Evolutionary conservation across 805 yeast species (phyloP).

Genomic region (Schizosaccharomyces pombe): DNA sequence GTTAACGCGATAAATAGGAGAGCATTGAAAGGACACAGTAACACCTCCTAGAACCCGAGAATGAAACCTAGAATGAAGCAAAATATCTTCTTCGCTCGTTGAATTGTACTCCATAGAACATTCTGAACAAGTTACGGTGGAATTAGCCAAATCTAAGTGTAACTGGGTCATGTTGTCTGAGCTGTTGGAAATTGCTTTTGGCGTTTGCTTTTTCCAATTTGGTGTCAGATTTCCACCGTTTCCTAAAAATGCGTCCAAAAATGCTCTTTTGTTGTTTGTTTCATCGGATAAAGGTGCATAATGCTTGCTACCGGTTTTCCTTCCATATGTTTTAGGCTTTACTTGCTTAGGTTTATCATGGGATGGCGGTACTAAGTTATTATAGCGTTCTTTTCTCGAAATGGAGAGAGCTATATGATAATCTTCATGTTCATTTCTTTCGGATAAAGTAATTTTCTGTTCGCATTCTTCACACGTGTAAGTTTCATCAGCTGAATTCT

Average conservation of each 20-base stretch:
- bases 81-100: background rate
- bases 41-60: background rate
- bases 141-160: background rate
- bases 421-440: constrained; percentile 17
- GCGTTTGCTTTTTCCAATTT: too few species aligned
- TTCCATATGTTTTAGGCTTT: background rate
- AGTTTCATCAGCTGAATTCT: background rate
- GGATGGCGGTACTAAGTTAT: background rate
- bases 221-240: background rate
- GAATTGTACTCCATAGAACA: constrained; percentile 1
- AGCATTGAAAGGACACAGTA: background rate
- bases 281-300: background rate
- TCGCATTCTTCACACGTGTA: constrained; percentile 15
- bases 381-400: constrained; percentile 7
- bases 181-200: too few species aligned
- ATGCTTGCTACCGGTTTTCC: background rate
- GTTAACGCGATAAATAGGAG: background rate
- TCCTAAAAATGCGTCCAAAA: background rate
- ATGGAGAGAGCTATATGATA: constrained; percentile 20
- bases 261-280: background rate
- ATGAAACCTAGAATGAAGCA: background rate
- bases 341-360: background rate
- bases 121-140: background rate
- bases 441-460: constrained; percentile 6
- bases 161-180: background rate